Evolutionary conservation across 257 asterid genomes (phyloP), one percentile per base, ranked within the genome.

Genomic region (Thymus quinquecostatus): DNA sequence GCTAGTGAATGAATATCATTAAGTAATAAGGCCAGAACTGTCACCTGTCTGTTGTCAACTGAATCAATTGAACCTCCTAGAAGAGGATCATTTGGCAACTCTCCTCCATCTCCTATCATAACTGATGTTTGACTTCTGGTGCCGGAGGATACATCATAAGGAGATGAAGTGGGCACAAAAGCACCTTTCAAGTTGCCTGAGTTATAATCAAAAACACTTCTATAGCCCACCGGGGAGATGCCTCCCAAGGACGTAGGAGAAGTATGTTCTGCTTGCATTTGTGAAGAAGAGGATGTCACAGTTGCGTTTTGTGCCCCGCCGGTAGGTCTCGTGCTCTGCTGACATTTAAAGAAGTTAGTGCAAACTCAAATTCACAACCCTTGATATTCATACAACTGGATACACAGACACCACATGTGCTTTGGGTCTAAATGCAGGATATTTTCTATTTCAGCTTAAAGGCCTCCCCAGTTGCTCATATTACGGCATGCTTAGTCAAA

Each of bases 51-150:
- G 80, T 83, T 86, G 71, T 84, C 87, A 38, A 71, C 75, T 43
- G 96, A 79, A 73, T 84, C 92, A 36, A 83, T 83, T 72, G 96
- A 87, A 65, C 86, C 92, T 66, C 85, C 90, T 80, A 91, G 88
- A 82, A 89, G 88, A 68, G 96, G 88, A 78, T 94, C 96, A 77
- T 76, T 88, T n/a, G 79, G 95, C 67, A 82, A 77, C 77, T 85
- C 96, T 70, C 81, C 86, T 78, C 86, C 95, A 53, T 86, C 96
- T 75, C 93, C 97, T 51, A 88, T 58, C 85, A 86, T 79, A 64
- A 84, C 78, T 40, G 96, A 81, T 72, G 92, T 78, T 62, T 89
- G 97, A 75, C 96, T 83, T 73, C 81, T 85, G 38, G 83, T 81
- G 69, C 83, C 76, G 44, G 91, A 71, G 64, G 98, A 81, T 59